Conservation (phyloP, 345 rosid species). For the Salix brachista region DNA sequence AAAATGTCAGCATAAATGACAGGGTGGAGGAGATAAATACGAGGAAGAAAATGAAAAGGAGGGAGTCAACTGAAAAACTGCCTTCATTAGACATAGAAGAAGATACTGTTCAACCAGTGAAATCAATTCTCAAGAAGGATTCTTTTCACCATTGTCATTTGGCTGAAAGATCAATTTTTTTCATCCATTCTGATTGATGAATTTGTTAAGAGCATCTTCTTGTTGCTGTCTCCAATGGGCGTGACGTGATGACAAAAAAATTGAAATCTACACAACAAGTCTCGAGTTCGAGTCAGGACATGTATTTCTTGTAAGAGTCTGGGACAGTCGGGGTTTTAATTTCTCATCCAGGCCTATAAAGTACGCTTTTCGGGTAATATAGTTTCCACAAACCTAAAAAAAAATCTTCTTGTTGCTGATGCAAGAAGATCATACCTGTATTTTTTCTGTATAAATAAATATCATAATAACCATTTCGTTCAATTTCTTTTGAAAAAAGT, state of each 20-base stretch:
- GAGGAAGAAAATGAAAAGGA: conserved; percentile 28
- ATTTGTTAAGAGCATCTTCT: background rate
- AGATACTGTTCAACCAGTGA: conserved; percentile 39
- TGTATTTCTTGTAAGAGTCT: too few species aligned
- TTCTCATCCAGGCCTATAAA: too few species aligned
- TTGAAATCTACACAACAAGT: accelerated
- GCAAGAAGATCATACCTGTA: too few species aligned
- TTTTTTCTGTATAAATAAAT: too few species aligned
- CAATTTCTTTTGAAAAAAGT: too few species aligned
- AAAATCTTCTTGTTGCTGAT: background rate
- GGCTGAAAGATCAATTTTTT: conserved; percentile 6
- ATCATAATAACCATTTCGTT: too few species aligned
- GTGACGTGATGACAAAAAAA: too few species aligned
- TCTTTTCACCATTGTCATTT: conserved; percentile 7
- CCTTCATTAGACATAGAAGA: conserved; percentile 22
- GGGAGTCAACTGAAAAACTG: conserved; percentile 23
- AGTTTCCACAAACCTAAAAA: too few species aligned
- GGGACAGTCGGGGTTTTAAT: accelerated
- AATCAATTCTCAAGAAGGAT: conserved; percentile 43
- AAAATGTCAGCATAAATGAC: conserved; percentile 51
- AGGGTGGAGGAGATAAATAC: conserved; percentile 37
- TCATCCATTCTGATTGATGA: background rate
- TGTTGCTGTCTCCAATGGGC: background rate
- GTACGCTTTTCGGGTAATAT: accelerated
- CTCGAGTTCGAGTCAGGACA: accelerated